Evolutionary conservation across 306 rosid species (phyloP).

Genomic region (Lotus japonicus): DNA sequence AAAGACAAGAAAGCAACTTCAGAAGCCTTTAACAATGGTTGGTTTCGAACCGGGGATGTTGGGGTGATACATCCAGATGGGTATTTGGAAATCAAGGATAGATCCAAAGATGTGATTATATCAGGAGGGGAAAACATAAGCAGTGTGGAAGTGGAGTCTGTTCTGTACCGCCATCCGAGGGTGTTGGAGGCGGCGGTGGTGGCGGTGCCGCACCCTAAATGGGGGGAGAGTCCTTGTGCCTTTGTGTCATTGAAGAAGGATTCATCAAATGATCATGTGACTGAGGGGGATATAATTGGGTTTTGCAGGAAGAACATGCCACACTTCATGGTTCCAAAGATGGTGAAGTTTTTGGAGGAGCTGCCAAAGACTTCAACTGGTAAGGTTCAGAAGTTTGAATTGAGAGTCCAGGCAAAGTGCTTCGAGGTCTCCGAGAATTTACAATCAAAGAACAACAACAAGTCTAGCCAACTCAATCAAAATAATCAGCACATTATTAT

Average conservation of each 20-base stretch:
- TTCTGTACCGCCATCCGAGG: conserved; percentile 57
- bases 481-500: conserved; percentile 27
- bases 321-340: conserved; percentile 41
- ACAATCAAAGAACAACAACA: neutral
- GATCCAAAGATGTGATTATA: conserved; percentile 85
- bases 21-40: conserved; percentile 54
- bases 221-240: conserved; percentile 97
- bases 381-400: conserved; percentile 34
- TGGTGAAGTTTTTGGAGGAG: conserved; percentile 36
- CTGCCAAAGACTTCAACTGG: conserved; percentile 41
- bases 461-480: neutral
- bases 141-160: conserved; percentile 66
- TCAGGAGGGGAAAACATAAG: conserved; percentile 93
- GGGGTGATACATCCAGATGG: conserved; percentile 83
- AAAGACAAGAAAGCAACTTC: conserved; percentile 47
- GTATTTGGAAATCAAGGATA: conserved; percentile 78
- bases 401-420: conserved; percentile 29
- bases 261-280: neutral
- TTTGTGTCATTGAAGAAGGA: conserved; percentile 37
- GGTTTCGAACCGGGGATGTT: conserved; percentile 85
- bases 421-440: conserved; percentile 13
- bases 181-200: conserved; percentile 86
- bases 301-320: conserved; percentile 38
- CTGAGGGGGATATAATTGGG: conserved; percentile 25
- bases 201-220: conserved; percentile 79